Percentiles rank a stretch among this genome's conserved stretches.
These are phyloP conservation scores for Talaromyces liani DNA, from an alignment of 495 filamentous ascomycete genomes.

Conservation along the genomic window DNA sequence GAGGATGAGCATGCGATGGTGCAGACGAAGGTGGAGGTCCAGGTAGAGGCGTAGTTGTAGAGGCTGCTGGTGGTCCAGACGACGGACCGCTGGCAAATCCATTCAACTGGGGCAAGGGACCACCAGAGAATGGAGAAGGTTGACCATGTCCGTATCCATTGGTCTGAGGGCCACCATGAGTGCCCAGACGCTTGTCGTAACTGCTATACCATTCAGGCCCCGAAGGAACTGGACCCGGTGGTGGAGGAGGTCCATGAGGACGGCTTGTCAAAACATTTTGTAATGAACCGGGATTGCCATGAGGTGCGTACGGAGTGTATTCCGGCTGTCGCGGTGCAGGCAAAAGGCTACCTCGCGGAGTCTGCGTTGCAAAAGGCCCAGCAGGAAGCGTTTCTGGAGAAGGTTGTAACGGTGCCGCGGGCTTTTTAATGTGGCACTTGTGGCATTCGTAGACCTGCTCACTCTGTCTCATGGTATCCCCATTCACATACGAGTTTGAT, in stretches of 20 bases:
- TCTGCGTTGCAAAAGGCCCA: background rate
- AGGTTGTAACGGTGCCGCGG: slow-evolving; percentile 18
- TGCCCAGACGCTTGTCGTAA: slow-evolving; percentile 29
- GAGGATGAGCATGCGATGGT: slow-evolving; percentile 4
- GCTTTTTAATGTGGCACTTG: slow-evolving; percentile 44
- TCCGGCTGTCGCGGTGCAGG: slow-evolving; percentile 28
- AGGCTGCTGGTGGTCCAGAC: background rate
- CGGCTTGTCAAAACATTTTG: slow-evolving; percentile 24
- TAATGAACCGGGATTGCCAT: slow-evolving; percentile 17
- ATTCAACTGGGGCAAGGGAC: slow-evolving; percentile 23
- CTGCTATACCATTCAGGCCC: slow-evolving; percentile 24
- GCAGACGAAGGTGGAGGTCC: background rate
- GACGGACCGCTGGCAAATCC: slow-evolving; percentile 16
- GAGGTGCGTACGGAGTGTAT: slow-evolving; percentile 23
- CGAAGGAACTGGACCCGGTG: slow-evolving; percentile 16
- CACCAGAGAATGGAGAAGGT: background rate
- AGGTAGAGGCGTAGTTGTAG: background rate
- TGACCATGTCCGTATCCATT: slow-evolving; percentile 12
- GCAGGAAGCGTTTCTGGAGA: slow-evolving; percentile 18
- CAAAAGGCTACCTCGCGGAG: slow-evolving; percentile 13
- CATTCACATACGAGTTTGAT: slow-evolving; percentile 24
- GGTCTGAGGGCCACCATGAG: slow-evolving; percentile 23
- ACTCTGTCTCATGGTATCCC: slow-evolving; percentile 16
- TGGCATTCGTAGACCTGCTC: slow-evolving; percentile 37
- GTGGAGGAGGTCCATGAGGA: slow-evolving; percentile 17